Evolutionary conservation across 495 filamentous ascomycete species (phyloP), one percentile per base, ranked within the genome.

Genomic region (Hyaloscypha variabilis): DNA sequence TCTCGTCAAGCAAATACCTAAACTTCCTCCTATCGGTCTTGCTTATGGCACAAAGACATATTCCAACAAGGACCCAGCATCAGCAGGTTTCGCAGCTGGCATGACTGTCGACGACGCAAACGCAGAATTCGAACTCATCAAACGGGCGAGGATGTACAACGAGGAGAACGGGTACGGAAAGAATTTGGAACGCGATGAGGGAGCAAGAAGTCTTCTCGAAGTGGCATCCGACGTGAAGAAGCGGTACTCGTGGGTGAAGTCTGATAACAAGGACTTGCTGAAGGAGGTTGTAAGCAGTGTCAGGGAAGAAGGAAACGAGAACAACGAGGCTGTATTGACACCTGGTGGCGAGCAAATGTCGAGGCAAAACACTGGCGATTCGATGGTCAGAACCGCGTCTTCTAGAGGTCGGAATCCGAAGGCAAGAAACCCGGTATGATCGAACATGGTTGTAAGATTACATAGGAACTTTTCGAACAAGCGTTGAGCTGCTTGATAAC

Each of bases 61-160:
- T 76, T 63, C 80, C 70, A 77, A 85, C 72, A 83, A 83, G 59
- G 73, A 78, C 49, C 75, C 79, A 72, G 65, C 71, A 17, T 26
- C 67, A 39, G 75, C 76, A 52, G 71, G 79, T 30, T 46, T 46
- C 19, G 76, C 81, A 17, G 79, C 75, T 63, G 74, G 73, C 46
- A 80, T 83, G n/a, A 75, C 72, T 39, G 78, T 77, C 23, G 84
- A 88, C 26, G 88, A 90, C 50, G 81, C 83, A 14, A 80, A 83
- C 52, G 79, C 82, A 53, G 88, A 91, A 71, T 72, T 85, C 50
- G 79, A 83, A 10, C 81, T 85, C 57, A 87, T 91, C 31, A 72
- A 75, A 2, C 76, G 81, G 24, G 77, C 80, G 1, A 72, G 77
- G 51, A 68, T 77, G 26, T 78, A 78, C 8, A 76, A 78, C 25